These are phyloP conservation scores for Eragrostis tef DNA, from an alignment of 202 grass and related monocot species.

Conservation along the genomic window DNA sequence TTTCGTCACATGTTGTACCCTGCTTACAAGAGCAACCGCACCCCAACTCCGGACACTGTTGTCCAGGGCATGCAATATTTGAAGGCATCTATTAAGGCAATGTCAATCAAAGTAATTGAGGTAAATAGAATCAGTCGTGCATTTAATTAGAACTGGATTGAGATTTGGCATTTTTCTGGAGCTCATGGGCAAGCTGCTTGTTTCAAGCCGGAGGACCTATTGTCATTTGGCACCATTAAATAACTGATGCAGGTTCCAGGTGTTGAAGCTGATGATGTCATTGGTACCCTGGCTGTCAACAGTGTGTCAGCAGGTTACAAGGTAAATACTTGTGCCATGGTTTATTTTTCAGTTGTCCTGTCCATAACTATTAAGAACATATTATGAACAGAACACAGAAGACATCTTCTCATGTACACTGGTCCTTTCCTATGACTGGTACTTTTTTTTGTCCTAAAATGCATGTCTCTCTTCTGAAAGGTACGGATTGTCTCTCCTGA, in stretches of 20 bases:
- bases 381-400: no score
- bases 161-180: background rate
- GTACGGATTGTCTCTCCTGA: slow-evolving; percentile 96
- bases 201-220: background rate
- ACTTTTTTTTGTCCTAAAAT: slow-evolving; percentile 44
- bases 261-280: slow-evolving; percentile 98
- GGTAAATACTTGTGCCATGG: slow-evolving; percentile 50
- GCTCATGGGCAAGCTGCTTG: background rate
- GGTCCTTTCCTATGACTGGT: slow-evolving; percentile 24
- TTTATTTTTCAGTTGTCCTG: background rate
- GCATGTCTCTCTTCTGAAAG: slow-evolving; percentile 45
- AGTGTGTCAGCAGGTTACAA: slow-evolving; percentile 88
- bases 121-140: slow-evolving; percentile 54
- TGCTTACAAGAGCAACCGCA: slow-evolving; percentile 89
- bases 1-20: slow-evolving; percentile 96
- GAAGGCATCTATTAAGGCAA: slow-evolving; percentile 96
- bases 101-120: slow-evolving; percentile 97
- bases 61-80: slow-evolving; percentile 91
- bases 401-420: background rate
- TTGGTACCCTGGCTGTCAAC: slow-evolving; percentile 92
- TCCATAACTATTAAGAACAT: background rate
- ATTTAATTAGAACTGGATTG: slow-evolving; percentile 27
- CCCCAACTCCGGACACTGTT: slow-evolving; percentile 88
- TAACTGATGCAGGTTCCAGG: slow-evolving; percentile 88
- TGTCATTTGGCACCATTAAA: slow-evolving; percentile 39